These are phyloP conservation scores for Schizophyllum amplum DNA, from an alignment of 1,284 basidiomycete species.

Conservation along the genomic window DNA sequence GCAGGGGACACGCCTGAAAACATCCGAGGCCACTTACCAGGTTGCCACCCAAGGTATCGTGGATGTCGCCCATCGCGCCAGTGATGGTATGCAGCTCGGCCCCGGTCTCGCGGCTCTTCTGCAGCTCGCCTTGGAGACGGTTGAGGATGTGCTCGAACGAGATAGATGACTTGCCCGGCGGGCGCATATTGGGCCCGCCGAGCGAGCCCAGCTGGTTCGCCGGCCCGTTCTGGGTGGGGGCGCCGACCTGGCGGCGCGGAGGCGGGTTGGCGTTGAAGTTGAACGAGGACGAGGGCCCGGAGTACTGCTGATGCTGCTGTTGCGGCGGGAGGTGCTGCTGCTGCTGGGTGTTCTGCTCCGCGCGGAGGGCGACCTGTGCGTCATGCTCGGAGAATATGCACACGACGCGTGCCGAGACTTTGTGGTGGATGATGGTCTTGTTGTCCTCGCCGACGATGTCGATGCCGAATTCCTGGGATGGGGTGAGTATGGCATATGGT, in stretches of 20 bases:
- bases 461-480: constrained; percentile 90
- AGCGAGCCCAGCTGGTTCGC: constrained; percentile 43
- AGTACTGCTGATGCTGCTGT: constrained; percentile 20
- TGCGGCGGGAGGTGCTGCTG: constrained; percentile 27
- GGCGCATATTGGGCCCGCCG: constrained; percentile 62
- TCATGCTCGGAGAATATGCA: constrained; percentile 88
- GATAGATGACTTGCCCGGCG: constrained; percentile 69
- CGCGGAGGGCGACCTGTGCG: constrained; percentile 58
- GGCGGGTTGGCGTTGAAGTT: constrained; percentile 25
- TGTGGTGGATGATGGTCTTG: constrained; percentile 97
- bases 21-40: constrained; percentile 40
- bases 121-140: constrained; percentile 80
- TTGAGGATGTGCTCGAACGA: constrained; percentile 79
- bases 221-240: constrained; percentile 11
- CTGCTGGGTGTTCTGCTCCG: constrained; percentile 50
- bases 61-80: constrained; percentile 84
- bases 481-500: constrained; percentile 4
- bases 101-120: constrained; percentile 93
- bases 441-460: constrained; percentile 99
- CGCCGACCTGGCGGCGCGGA: constrained; percentile 5
- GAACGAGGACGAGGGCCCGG: constrained; percentile 22
- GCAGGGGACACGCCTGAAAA: constrained; percentile 2
- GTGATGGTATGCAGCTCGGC: constrained; percentile 78
- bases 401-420: constrained; percentile 91
- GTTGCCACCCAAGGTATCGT: constrained; percentile 85